A percentile compares a stretch with the other conserved stretches of the same genome.
phyloP scores from a whole-genome alignment of 1,139 yeast species.

The Saccharomyces uvarum region DNA sequence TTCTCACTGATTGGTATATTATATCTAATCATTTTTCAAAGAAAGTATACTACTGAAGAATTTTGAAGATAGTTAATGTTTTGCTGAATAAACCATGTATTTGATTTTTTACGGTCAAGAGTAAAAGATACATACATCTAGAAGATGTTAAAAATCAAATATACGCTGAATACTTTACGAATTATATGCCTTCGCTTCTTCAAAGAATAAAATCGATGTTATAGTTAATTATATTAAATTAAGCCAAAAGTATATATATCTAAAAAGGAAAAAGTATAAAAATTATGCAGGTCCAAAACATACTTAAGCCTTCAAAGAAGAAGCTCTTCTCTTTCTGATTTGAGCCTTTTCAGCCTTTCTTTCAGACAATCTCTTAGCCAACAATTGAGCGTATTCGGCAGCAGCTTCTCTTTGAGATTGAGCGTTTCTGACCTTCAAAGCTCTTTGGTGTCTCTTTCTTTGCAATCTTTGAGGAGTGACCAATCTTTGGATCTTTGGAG shows the following conservation, averaged over 20 bases:
- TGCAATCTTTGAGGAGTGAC: conserved; percentile 98
- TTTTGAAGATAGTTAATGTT: neutral
- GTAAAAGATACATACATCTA: neutral
- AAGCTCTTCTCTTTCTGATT: conserved; percentile 98
- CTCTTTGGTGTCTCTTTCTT: conserved; percentile 96
- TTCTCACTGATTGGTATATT: conserved; percentile 24
- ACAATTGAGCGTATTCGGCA: conserved; percentile 98
- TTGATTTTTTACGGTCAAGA: neutral
- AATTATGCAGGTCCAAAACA: conserved; percentile 7
- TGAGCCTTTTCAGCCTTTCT: conserved; percentile 98
- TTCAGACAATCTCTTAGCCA: conserved; percentile 97
- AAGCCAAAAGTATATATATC: conserved; percentile 13
- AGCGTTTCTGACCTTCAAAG: conserved; percentile 92
- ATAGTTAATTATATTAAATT: conserved; percentile 10
- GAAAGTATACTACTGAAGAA: neutral
- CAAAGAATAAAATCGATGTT: neutral
- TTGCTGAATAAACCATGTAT: neutral
- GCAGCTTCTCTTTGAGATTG: conserved; percentile 99
- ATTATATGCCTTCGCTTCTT: neutral
- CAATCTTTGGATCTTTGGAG: conserved; percentile 99
- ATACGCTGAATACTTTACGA: neutral
- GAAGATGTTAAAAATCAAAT: neutral
- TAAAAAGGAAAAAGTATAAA: conserved; percentile 13
- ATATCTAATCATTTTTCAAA: conserved; percentile 18
- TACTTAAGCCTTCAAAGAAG: conserved; percentile 79